A percentile compares a stretch with the other conserved stretches of the same genome.
Evolutionary conservation across 2,329 filamentous ascomycete species (phyloP).

Genomic region (Sclerotinia minor): DNA sequence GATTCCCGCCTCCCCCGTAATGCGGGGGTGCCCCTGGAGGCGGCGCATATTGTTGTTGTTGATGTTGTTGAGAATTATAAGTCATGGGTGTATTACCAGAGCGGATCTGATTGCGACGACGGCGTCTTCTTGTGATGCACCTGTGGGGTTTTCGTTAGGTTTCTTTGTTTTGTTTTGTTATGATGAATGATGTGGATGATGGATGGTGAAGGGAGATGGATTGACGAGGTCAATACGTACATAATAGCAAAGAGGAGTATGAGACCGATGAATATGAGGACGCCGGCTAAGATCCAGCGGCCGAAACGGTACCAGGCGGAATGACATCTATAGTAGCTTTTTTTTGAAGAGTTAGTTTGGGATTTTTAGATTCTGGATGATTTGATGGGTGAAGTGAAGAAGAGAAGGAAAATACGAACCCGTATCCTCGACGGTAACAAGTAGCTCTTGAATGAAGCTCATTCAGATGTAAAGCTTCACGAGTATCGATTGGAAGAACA

Average conservation of each 20-base stretch:
- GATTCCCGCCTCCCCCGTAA: slow-evolving; percentile 20
- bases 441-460: slow-evolving; percentile 13
- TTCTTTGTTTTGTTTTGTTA: neutral
- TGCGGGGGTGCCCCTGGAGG: slow-evolving; percentile 24
- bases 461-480: slow-evolving; percentile 19
- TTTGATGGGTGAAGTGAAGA: neutral
- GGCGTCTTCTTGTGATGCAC: slow-evolving; percentile 8
- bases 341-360: neutral
- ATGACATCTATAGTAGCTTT: slow-evolving; percentile 19
- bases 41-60: slow-evolving; percentile 21
- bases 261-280: slow-evolving; percentile 31
- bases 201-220: neutral
- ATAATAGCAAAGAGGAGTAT: slow-evolving; percentile 28
- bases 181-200: neutral
- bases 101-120: slow-evolving; percentile 25
- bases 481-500: slow-evolving; percentile 23
- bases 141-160: slow-evolving; percentile 18
- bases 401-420: slow-evolving; percentile 6
- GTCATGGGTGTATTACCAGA: slow-evolving; percentile 22
- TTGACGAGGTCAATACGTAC: slow-evolving; percentile 27
- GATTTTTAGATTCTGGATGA: too few species aligned
- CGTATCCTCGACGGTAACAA: slow-evolving; percentile 2
- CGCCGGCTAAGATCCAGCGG: slow-evolving; percentile 32
- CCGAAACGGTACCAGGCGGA: slow-evolving; percentile 31
- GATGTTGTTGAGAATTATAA: slow-evolving; percentile 10